phyloP scores from a whole-genome alignment of 805 yeast species.

The Blastobotrys muscicola region DNA sequence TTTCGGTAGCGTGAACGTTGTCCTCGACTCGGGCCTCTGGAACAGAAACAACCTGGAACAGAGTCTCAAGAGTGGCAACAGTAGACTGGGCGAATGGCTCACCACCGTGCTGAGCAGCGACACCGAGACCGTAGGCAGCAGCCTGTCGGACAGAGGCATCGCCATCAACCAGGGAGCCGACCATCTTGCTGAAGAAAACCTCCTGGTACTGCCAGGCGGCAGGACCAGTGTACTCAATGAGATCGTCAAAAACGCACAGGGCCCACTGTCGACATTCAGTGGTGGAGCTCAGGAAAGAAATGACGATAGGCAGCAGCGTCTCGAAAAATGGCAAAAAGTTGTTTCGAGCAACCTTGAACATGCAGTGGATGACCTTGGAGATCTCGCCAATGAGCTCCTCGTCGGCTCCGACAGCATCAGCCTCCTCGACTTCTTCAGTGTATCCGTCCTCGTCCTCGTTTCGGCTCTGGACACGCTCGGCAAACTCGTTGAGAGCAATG shows the following conservation, averaged over 20 bases:
- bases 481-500: conserved; percentile 54
- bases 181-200: conserved; percentile 51
- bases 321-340: conserved; percentile 59
- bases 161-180: conserved; percentile 43
- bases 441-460: conserved; percentile 51
- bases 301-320: conserved; percentile 45
- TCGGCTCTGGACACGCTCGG: conserved; percentile 53
- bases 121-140: conserved; percentile 77
- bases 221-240: conserved; percentile 71
- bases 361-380: conserved; percentile 59
- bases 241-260: conserved; percentile 67
- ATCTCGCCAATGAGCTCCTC: conserved; percentile 85
- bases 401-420: conserved; percentile 77
- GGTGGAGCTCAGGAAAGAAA: conserved; percentile 57
- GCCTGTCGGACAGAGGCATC: conserved; percentile 70
- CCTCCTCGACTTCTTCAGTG: conserved; percentile 76
- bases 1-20: conserved; percentile 79
- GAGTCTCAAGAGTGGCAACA: conserved; percentile 60
- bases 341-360: conserved; percentile 54
- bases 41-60: conserved; percentile 59
- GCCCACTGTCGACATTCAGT: conserved; percentile 68
- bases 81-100: conserved; percentile 50
- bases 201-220: conserved; percentile 56
- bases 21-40: conserved; percentile 85
- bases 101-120: conserved; percentile 77